phyloP scores from a whole-genome alignment of 257 asterid species.

The Fraxinus cuspidata region DNA sequence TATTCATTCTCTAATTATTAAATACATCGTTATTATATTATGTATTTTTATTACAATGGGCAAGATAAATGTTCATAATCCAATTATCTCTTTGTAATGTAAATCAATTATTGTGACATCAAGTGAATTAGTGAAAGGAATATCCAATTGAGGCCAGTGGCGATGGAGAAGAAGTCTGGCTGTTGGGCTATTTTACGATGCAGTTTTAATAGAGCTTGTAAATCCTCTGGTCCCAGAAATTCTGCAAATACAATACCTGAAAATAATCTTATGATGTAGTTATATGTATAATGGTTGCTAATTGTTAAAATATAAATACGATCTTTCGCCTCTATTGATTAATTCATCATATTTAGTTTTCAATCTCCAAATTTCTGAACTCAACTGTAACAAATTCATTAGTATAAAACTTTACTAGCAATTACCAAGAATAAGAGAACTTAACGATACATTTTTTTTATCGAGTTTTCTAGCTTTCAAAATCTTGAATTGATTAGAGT shows the following conservation, averaged over 20 bases:
- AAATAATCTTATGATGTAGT: constrained; percentile 49
- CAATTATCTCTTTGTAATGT: background rate
- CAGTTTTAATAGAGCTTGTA: constrained; percentile 53
- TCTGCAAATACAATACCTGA: constrained; percentile 56
- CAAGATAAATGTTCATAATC: constrained; percentile 39
- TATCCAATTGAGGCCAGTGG: constrained; percentile 8
- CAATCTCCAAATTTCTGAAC: background rate
- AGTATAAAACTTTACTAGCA: no score
- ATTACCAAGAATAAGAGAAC: background rate
- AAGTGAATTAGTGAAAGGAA: constrained; percentile 23
- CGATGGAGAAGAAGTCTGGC: constrained; percentile 71
- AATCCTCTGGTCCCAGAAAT: constrained; percentile 50
- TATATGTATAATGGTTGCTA: no score
- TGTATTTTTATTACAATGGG: background rate
- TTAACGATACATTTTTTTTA: no score
- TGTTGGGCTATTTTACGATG: constrained; percentile 72
- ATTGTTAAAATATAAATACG: no score
- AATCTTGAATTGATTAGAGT: background rate
- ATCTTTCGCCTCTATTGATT: no score
- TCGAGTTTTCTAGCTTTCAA: background rate
- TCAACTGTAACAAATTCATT: no score
- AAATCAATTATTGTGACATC: constrained; percentile 16
- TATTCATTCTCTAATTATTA: no score
- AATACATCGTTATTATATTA: no score
- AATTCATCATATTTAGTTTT: no score